Percentiles rank a stretch among this genome's conserved stretches.
Conservation (phyloP, 2,329 filamentous ascomycete species). For the Nothophoma quercina region DNA sequence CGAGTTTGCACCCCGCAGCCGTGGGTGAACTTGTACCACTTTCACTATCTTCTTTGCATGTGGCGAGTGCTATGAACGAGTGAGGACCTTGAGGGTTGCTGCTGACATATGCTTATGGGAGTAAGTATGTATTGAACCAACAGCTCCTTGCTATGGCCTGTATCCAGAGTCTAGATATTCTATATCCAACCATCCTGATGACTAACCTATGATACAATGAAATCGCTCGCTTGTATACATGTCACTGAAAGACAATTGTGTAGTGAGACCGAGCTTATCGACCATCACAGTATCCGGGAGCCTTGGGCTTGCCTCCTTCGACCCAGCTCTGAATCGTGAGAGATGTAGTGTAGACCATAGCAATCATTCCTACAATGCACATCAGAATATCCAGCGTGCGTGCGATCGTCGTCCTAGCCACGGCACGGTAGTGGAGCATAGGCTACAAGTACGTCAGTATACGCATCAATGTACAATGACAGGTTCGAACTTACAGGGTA, state of each 20-base stretch:
- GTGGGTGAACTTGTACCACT: too few relatives aligned
- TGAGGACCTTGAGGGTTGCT: background rate
- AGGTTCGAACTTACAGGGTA: constrained; percentile 78
- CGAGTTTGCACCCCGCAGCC: background rate
- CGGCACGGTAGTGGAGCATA: constrained; percentile 84
- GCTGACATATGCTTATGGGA: background rate
- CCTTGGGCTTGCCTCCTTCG: constrained; percentile 59
- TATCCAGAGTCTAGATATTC: constrained; percentile 6
- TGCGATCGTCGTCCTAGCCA: constrained; percentile 73
- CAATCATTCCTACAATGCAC: constrained; percentile 80
- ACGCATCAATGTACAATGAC: background rate
- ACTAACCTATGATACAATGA: constrained; percentile 12
- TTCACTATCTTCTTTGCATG: background rate
- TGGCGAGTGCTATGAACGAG: background rate
- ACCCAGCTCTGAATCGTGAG: constrained; percentile 91
- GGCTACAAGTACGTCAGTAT: constrained; percentile 66
- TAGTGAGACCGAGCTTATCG: constrained; percentile 16
- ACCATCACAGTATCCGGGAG: constrained; percentile 70
- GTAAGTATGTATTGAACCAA: background rate
- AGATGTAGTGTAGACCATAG: constrained; percentile 90
- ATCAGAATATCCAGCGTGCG: constrained; percentile 76
- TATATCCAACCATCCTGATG: background rate
- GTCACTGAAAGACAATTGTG: background rate
- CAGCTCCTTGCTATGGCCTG: background rate
- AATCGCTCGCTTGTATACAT: constrained; percentile 3